A percentile compares a stretch with the other conserved stretches of the same genome.
Conservation (phyloP, 768 basidiomycete species). For the Antrodiella citrinella region DNA sequence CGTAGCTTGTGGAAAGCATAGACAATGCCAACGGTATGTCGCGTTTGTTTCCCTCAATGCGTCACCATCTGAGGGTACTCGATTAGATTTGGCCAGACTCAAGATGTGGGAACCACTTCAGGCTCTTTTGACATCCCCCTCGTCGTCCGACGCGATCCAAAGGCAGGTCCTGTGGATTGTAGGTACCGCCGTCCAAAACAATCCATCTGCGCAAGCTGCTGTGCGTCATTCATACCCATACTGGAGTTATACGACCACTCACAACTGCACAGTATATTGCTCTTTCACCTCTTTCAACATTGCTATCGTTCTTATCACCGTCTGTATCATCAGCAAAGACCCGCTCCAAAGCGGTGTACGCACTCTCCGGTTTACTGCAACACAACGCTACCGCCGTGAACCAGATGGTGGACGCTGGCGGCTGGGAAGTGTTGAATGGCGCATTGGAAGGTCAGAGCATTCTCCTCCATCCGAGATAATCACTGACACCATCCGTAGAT, state of each 20-base stretch:
- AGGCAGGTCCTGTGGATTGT: slow-evolving; percentile 75
- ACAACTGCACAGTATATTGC: slow-evolving; percentile 43
- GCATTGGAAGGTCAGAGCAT: slow-evolving; percentile 67
- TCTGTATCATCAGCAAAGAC: slow-evolving; percentile 42
- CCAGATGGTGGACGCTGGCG: slow-evolving; percentile 41
- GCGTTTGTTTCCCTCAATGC: background rate
- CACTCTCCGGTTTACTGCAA: slow-evolving; percentile 70
- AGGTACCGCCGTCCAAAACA: slow-evolving; percentile 87
- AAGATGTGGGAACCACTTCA: slow-evolving; percentile 77
- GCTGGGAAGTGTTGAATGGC: slow-evolving; percentile 56
- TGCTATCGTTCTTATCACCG: slow-evolving; percentile 55
- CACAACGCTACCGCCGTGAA: slow-evolving; percentile 65
- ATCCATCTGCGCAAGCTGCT: slow-evolving; percentile 72
- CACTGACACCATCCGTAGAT: slow-evolving; percentile 42
- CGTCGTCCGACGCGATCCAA: slow-evolving; percentile 52
- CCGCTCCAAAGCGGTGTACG: slow-evolving; percentile 77
- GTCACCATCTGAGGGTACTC: slow-evolving; percentile 1
- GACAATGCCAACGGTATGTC: slow-evolving; percentile 81
- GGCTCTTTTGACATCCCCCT: slow-evolving; percentile 43
- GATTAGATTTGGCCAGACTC: slow-evolving; percentile 63
- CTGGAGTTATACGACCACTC: background rate
- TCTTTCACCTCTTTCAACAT: slow-evolving; percentile 54
- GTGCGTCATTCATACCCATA: slow-evolving; percentile 33
- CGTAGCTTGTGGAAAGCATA: slow-evolving; percentile 75
- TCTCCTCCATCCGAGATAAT: too few species aligned